Evolutionary conservation across 495 filamentous ascomycete species (phyloP).

Genomic region (Annulohypoxylon bovei): DNA sequence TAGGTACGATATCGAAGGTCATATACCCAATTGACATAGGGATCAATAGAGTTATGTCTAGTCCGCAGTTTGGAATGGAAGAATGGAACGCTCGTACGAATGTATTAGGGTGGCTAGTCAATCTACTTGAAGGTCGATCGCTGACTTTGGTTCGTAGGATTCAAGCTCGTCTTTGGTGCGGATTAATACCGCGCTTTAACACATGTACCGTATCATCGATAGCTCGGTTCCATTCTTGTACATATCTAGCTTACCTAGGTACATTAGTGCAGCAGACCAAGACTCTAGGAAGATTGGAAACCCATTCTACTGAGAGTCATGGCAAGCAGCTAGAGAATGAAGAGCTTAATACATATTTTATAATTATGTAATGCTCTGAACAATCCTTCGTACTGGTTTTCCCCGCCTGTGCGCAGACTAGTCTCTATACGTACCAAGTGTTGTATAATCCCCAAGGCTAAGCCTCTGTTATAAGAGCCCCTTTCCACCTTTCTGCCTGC

Average conservation of each 20-base stretch:
- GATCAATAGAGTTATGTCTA: not conserved
- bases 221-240: conserved; percentile 34
- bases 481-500: conserved; percentile 11
- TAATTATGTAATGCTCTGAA: not conserved
- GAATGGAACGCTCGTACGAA: conserved; percentile 1
- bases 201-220: conserved; percentile 42
- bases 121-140: conserved; percentile 39
- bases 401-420: not conserved
- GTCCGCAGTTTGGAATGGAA: not conserved
- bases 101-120: conserved; percentile 26
- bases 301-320: conserved; percentile 28
- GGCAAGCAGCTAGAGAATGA: not conserved
- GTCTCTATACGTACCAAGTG: not conserved
- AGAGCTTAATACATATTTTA: conserved; percentile 4
- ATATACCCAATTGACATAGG: not conserved
- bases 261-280: conserved; percentile 30
- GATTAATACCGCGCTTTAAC: conserved; percentile 35
- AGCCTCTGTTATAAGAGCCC: not conserved
- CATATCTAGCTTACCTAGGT: conserved; percentile 25
- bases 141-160: conserved; percentile 40
- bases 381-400: not conserved
- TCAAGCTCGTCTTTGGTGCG: conserved; percentile 25
- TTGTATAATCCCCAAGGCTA: conserved; percentile 1
- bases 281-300: conserved; percentile 22
- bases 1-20: not conserved